Evolutionary conservation across 192 early-diverging fungal genomes (phyloP).

Genomic region (Backusella australiensis): DNA sequence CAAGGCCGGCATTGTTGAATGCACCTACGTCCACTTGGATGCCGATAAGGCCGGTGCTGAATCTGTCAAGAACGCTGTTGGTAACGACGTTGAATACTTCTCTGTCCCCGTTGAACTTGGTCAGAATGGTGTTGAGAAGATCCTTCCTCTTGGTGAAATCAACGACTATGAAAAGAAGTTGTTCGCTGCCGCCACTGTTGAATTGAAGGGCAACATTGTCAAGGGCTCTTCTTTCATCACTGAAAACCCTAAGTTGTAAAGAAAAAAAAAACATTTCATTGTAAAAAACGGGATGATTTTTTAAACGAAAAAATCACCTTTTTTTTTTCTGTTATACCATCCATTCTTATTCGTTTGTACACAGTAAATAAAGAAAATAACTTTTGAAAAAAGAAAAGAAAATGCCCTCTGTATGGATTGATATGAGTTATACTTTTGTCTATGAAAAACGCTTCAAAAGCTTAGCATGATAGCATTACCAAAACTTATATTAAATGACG

Average conservation of each 20-base stretch:
- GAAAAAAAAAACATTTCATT: slow-evolving; percentile 1
- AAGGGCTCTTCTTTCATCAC: slow-evolving; percentile 68
- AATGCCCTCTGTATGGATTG: not conserved
- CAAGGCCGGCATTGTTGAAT: slow-evolving; percentile 85
- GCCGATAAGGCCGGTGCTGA: slow-evolving; percentile 23
- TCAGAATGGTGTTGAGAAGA: slow-evolving; percentile 84
- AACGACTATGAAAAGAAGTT: slow-evolving; percentile 87
- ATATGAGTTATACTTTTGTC: slow-evolving; percentile 40
- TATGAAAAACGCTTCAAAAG: slow-evolving; percentile 65
- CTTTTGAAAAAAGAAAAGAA: not conserved
- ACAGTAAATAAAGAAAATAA: not conserved
- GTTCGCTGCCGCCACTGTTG: slow-evolving; percentile 75
- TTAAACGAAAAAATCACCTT: not conserved
- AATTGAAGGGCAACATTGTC: slow-evolving; percentile 90
- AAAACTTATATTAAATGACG: not conserved
- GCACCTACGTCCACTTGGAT: slow-evolving; percentile 79
- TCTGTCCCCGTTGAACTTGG: slow-evolving; percentile 79
- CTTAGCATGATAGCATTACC: not conserved
- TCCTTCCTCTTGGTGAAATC: slow-evolving; percentile 75
- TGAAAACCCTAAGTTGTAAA: slow-evolving; percentile 21
- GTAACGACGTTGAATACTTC: slow-evolving; percentile 69
- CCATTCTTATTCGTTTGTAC: not conserved
- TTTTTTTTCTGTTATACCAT: slow-evolving; percentile 5
- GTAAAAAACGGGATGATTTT: not conserved
- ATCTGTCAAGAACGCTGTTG: slow-evolving; percentile 32